phyloP scores from a whole-genome alignment of 306 rosid species.

The Cotoneaster glaucophyllus region DNA sequence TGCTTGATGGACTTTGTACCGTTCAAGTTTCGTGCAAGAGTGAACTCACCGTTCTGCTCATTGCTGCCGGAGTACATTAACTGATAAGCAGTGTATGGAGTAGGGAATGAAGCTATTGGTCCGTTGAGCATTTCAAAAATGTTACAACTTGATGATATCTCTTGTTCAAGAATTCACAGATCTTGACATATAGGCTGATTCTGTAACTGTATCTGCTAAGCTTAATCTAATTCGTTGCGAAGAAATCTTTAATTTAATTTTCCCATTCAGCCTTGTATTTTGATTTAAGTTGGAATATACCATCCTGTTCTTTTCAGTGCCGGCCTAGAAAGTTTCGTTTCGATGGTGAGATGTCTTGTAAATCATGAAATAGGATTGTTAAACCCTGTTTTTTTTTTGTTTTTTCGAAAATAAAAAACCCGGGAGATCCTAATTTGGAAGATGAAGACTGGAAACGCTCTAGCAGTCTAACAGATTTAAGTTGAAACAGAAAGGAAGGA shows the following conservation, averaged over 20 bases:
- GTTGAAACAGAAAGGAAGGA: background rate
- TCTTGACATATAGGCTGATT: constrained; percentile 7
- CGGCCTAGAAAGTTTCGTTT: background rate
- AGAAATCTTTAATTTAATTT: constrained; percentile 2
- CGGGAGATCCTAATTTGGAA: background rate
- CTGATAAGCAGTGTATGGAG: constrained; percentile 7
- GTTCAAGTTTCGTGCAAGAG: constrained; percentile 4
- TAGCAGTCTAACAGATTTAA: background rate
- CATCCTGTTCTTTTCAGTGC: background rate
- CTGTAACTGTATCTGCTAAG: constrained; percentile 2
- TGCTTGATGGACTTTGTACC: background rate
- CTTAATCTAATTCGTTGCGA: background rate
- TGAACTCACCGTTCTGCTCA: background rate
- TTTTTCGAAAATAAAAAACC: background rate
- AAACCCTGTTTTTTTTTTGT: background rate
- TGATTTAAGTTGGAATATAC: background rate
- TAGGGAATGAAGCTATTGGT: constrained; percentile 37
- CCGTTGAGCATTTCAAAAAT: constrained; percentile 23
- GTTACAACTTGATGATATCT: constrained; percentile 3
- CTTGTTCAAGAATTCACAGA: background rate
- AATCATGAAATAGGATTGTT: background rate
- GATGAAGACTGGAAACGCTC: background rate
- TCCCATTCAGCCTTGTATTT: background rate
- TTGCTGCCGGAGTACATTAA: constrained; percentile 8
- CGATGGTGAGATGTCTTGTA: background rate